Percentiles rank a stretch among this genome's conserved stretches.
phyloP scores from a whole-genome alignment of 441 rosid species.

The Flueggea neowawraea region DNA sequence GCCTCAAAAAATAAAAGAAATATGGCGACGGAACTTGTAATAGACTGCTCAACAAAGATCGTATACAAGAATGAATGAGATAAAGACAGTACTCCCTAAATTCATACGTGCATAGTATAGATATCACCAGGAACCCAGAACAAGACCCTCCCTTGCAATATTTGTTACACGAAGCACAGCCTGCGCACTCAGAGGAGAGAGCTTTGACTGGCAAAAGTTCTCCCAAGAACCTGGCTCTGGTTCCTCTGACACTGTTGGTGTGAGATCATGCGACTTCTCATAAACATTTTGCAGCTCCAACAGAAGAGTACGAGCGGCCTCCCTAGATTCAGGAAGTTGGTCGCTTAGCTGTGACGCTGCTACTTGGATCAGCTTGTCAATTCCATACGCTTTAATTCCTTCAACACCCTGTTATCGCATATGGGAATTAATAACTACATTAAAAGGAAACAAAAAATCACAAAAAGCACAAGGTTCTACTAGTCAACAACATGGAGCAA shows the following conservation, averaged over 20 bases:
- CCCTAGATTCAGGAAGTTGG: slow-evolving; percentile 93
- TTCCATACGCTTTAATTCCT: slow-evolving; percentile 76
- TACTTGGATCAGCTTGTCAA: slow-evolving; percentile 70
- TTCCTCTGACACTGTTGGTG: slow-evolving; percentile 35
- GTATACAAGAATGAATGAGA: slow-evolving; percentile 12
- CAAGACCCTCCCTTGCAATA: slow-evolving; percentile 51
- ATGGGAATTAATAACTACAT: not conserved
- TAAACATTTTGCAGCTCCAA: slow-evolving; percentile 73
- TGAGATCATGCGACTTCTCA: slow-evolving; percentile 40
- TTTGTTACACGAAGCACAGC: slow-evolving; percentile 82
- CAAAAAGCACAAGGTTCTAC: not conserved
- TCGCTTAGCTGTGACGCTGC: slow-evolving; percentile 91
- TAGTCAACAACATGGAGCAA: too few species aligned
- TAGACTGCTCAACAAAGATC: slow-evolving; percentile 19
- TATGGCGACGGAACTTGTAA: slow-evolving; percentile 8
- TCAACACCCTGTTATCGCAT: slow-evolving; percentile 63
- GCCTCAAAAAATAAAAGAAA: slow-evolving; percentile 10
- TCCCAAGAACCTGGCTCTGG: slow-evolving; percentile 65
- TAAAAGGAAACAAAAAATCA: not conserved
- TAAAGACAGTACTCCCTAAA: slow-evolving; percentile 24
- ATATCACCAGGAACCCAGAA: slow-evolving; percentile 45
- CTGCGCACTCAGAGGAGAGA: slow-evolving; percentile 75
- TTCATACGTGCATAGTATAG: slow-evolving; percentile 7
- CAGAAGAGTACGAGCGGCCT: slow-evolving; percentile 89
- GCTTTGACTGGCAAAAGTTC: slow-evolving; percentile 73